Base-by-base conservation (phyloP, 129 eudicot species). In the Centaurea solstitialis region DNA sequence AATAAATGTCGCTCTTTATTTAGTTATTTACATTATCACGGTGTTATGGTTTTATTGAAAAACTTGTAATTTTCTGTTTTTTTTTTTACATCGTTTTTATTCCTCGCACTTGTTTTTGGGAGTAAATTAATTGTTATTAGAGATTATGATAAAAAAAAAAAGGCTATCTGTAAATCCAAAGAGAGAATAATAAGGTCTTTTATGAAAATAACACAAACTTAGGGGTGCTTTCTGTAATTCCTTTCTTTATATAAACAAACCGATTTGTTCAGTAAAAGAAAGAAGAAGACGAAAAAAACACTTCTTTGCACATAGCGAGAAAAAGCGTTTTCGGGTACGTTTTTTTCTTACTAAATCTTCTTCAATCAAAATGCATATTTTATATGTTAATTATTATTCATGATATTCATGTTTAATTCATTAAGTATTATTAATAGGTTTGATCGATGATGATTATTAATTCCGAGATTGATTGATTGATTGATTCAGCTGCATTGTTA, bases 401-500 rank as follows among this genome's bases (percentile, higher is more conserved):
- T 21, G 33, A 71, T n/a, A 71, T n/a, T 71, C 9, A 71, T 38
- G 75, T 22, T 71, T 33, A 33, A 33, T 33, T 39, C 28, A n/a
- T n/a, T n/a, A n/a, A n/a, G n/a, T n/a, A n/a, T n/a, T n/a, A n/a
- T n/a, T n/a, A 26, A 26, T 53, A 53, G 17, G 17, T 38, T 71
- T 8, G n/a, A 71, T 71, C 8, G n/a, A 71, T 71, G 75, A 37
- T 71, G 18, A 38, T 38, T 18, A 26, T 26, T 2, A 1, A 26
- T 26, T 26, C 30, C 30, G 30, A 26, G 30, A 26, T 26, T 26
- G 30, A 26, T 8, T 71, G 24, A 71, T 26, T 1, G 1, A 17
- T 71, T 39, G 30, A 62, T 76, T 39, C 2, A 39, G 40, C 80
- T 77, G 80, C 80, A 76, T 76, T 76, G 21, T 76, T 35, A 76